Conservation (phyloP, 495 filamentous ascomycete species). For the Tuber indicum region DNA sequence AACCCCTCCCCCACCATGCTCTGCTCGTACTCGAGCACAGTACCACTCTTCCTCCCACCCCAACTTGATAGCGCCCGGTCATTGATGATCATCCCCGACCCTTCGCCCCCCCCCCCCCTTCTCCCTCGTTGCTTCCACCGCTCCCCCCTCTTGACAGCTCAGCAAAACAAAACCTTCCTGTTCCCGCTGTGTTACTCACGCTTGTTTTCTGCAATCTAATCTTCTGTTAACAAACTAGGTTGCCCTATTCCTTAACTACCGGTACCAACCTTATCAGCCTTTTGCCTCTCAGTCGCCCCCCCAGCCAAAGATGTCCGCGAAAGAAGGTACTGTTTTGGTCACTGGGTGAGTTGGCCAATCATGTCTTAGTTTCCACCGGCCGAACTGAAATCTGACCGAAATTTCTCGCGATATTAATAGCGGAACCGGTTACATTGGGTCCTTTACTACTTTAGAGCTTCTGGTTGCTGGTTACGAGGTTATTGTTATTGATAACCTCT, state of each 20-base stretch:
- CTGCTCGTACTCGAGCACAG: not conserved
- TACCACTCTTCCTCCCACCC: slow-evolving; percentile 15
- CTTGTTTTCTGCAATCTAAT: slow-evolving; percentile 1
- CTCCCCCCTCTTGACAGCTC: slow-evolving; percentile 5
- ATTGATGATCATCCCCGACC: slow-evolving; percentile 31
- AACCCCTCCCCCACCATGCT: slow-evolving; percentile 28
- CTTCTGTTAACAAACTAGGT: slow-evolving; percentile 4
- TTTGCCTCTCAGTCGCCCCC: slow-evolving; percentile 9
- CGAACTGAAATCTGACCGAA: slow-evolving; percentile 6
- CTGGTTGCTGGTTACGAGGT: slow-evolving; percentile 93
- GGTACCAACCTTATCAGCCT: slow-evolving; percentile 4
- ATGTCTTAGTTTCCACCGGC: slow-evolving; percentile 12
- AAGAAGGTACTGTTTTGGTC: slow-evolving; percentile 70
- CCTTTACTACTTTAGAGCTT: slow-evolving; percentile 87
- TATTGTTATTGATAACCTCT: slow-evolving; percentile 88
- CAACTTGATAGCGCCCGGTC: slow-evolving; percentile 23
- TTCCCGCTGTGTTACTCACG: not conserved
- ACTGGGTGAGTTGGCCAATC: slow-evolving; percentile 63
- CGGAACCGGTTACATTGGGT: slow-evolving; percentile 97
- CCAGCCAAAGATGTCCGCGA: slow-evolving; percentile 54
- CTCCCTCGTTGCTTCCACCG: slow-evolving; percentile 5
- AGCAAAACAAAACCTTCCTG: not conserved
- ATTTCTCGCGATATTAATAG: slow-evolving; percentile 47
- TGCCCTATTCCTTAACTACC: not conserved
- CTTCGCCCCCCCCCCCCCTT: slow-evolving; percentile 13